Conservation (phyloP, 164 flowering plant species). For the Protea cynaroides region DNA sequence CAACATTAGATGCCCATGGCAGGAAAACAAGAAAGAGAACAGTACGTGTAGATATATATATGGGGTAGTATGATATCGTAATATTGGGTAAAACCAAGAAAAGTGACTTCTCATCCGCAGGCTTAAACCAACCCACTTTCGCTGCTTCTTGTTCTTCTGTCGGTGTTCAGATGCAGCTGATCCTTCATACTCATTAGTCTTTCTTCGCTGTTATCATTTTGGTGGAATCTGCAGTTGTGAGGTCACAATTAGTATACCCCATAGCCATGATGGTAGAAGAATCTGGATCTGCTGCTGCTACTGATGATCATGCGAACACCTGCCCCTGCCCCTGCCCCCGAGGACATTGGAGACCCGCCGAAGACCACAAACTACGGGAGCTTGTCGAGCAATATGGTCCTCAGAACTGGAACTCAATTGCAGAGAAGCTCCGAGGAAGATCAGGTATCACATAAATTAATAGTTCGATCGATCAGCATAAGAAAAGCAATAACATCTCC, state of each 20-base stretch:
- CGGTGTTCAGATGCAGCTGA: not conserved
- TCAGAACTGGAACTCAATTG: constrained; percentile 36
- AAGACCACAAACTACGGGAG: constrained; percentile 29
- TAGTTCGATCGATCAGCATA: not conserved
- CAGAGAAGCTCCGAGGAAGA: constrained; percentile 39
- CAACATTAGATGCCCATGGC: not conserved
- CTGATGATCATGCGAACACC: constrained; percentile 8
- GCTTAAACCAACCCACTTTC: constrained; percentile 8
- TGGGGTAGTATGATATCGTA: too few species aligned
- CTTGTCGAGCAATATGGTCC: constrained; percentile 33
- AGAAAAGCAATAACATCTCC: not conserved
- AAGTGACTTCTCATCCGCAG: constrained; percentile 23
- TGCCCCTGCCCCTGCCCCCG: constrained; percentile 23
- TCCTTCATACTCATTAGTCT: not conserved
- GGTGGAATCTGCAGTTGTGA: not conserved
- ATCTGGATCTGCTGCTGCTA: constrained; percentile 8
- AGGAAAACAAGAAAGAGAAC: not conserved
- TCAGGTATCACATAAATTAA: constrained; percentile 27
- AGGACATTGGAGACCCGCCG: constrained; percentile 44
- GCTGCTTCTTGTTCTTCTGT: not conserved
- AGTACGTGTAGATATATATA: not conserved
- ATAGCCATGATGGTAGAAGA: constrained; percentile 14
- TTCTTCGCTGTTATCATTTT: not conserved
- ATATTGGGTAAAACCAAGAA: constrained; percentile 18
- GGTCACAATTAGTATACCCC: not conserved